Percentiles rank a stretch among this genome's conserved stretches.
Evolutionary conservation across 768 basidiomycete species (phyloP).

Genomic region (Kondoa subrosea): DNA sequence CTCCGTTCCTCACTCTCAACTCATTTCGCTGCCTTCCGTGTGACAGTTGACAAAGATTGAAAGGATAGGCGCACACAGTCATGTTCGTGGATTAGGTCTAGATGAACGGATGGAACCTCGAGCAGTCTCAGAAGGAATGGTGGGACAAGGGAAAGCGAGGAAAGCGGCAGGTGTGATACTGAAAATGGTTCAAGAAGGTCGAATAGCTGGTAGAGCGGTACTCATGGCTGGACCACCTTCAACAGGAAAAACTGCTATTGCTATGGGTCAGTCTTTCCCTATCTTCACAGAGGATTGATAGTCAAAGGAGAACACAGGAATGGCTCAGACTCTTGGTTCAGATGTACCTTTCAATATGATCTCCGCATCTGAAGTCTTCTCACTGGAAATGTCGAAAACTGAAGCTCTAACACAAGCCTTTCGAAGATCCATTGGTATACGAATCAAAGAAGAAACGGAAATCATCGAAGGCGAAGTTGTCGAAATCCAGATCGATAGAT

Average conservation of each 20-base stretch:
- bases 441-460: conserved; percentile 95
- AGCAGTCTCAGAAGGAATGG: conserved; percentile 80
- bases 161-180: conserved; percentile 96
- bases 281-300: background rate
- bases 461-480: conserved; percentile 96
- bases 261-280: conserved; percentile 57
- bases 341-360: conserved; percentile 98
- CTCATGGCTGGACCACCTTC: conserved; percentile 94
- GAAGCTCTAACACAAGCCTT: conserved; percentile 95
- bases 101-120: conserved; percentile 82
- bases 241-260: conserved; percentile 95
- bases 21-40: too few species aligned
- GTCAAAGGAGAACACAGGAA: conserved; percentile 41
- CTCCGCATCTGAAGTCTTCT: conserved; percentile 94
- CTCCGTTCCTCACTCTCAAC: too few species aligned
- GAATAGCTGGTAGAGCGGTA: conserved; percentile 88
- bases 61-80: conserved; percentile 39
- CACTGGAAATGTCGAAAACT: conserved; percentile 93
- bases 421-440: conserved; percentile 83
- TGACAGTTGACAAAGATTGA: background rate
- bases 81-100: conserved; percentile 86
- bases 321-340: conserved; percentile 83
- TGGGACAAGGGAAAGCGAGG: conserved; percentile 86
- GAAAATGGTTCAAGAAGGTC: conserved; percentile 92
- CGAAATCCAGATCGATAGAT: conserved; percentile 94